Conservation (phyloP, 345 rosid genomes). For the Murraya paniculata region DNA sequence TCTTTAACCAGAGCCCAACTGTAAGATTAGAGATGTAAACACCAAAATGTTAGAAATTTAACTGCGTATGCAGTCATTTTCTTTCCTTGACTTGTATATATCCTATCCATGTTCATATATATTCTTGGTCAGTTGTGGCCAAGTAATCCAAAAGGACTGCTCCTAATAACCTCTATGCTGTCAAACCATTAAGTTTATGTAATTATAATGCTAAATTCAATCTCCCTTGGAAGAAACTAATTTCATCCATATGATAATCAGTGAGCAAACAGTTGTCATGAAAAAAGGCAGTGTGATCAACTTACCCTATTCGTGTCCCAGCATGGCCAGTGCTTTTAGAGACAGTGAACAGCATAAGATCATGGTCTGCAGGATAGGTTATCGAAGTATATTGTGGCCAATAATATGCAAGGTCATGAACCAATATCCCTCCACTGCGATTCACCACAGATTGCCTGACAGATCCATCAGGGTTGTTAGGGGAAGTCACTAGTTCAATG, state of each 20-base stretch:
- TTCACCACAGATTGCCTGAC: constrained; percentile 69
- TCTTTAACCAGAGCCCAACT: constrained; percentile 94
- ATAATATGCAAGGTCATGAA: constrained; percentile 90
- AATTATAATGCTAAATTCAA: neutral
- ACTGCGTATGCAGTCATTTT: neutral
- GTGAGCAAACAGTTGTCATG: neutral
- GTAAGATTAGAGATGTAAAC: neutral
- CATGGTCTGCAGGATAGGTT: constrained; percentile 60
- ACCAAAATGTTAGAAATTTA: neutral
- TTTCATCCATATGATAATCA: neutral
- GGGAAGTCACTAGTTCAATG: constrained; percentile 92
- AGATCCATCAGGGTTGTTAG: constrained; percentile 88
- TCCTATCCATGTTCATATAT: neutral
- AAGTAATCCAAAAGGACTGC: neutral
- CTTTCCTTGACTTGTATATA: neutral
- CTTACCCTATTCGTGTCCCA: constrained; percentile 92
- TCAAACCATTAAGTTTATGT: neutral
- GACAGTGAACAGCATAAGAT: constrained; percentile 78
- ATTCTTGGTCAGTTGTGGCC: neutral
- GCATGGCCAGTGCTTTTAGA: constrained; percentile 92
- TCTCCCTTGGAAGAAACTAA: neutral
- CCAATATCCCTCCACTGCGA: constrained; percentile 56
- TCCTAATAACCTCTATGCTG: neutral
- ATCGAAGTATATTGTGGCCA: constrained; percentile 97
- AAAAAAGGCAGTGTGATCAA: neutral